Percentiles rank a stretch among this genome's conserved stretches.
These are phyloP conservation scores for Articulospora tetracladia DNA, from an alignment of 495 filamentous ascomycete species.

Conservation along the genomic window DNA sequence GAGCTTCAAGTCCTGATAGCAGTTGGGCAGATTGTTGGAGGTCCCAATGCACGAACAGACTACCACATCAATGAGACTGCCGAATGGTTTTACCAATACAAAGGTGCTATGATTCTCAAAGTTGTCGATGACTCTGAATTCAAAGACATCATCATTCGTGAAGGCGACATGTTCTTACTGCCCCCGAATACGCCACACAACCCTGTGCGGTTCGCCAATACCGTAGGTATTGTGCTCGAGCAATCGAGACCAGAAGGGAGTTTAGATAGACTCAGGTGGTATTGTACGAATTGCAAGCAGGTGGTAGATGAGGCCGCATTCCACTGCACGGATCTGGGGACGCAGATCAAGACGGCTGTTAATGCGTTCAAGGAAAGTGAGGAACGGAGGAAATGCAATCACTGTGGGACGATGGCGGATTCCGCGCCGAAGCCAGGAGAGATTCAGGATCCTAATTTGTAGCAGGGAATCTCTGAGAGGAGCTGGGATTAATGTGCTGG, in stretches of 20 bases:
- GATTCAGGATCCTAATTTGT: conserved; percentile 48
- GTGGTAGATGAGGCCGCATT: conserved; percentile 86
- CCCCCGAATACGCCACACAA: conserved; percentile 89
- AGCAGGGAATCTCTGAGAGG: conserved; percentile 27
- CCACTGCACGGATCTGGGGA: conserved; percentile 89
- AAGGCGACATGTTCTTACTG: conserved; percentile 93
- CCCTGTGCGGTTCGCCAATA: conserved; percentile 60
- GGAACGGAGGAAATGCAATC: conserved; percentile 69
- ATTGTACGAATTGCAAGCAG: conserved; percentile 66
- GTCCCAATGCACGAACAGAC: conserved; percentile 93
- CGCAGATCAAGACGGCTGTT: conserved; percentile 93
- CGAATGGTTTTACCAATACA: conserved; percentile 98
- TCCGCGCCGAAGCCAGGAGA: conserved; percentile 44
- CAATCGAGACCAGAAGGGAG: conserved; percentile 67
- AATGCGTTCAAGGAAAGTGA: conserved; percentile 72
- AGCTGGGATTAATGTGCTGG: neutral
- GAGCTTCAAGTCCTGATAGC: conserved; percentile 2
- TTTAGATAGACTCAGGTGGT: conserved; percentile 86
- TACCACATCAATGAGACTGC: conserved; percentile 97
- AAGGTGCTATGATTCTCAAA: conserved; percentile 88
- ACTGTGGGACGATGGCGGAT: conserved; percentile 71
- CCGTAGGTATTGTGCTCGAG: conserved; percentile 84
- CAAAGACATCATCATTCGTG: conserved; percentile 80
- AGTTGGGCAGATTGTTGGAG: conserved; percentile 78
- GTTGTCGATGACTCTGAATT: conserved; percentile 69